Conservation (phyloP, 495 filamentous ascomycete species). For the Echria macrotheca region DNA sequence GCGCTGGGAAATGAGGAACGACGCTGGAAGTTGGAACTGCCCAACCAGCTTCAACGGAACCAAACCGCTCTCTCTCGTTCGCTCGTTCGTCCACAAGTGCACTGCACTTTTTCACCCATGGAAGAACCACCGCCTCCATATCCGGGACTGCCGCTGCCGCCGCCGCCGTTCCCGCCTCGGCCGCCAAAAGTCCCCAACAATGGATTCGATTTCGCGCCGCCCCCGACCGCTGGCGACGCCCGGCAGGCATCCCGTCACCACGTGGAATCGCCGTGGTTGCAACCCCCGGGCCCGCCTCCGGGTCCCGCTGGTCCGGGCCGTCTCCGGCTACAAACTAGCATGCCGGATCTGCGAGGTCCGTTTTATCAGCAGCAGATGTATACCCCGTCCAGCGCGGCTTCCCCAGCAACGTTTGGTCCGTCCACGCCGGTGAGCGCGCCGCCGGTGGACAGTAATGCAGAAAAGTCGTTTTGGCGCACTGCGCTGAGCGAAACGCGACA, state of each 20-base stretch:
- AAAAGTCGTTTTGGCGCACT: constrained; percentile 32
- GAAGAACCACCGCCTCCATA: not conserved
- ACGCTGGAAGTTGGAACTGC: too few species aligned
- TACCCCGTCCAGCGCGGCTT: too few species aligned
- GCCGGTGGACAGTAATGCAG: not conserved
- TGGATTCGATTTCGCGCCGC: not conserved
- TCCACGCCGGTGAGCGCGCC: too few species aligned
- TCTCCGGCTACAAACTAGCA: constrained; percentile 10
- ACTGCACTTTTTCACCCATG: too few species aligned
- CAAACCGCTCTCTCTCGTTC: too few species aligned
- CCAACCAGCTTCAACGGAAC: too few species aligned
- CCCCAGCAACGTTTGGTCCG: too few species aligned
- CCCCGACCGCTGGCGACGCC: not conserved
- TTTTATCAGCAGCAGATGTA: too few species aligned
- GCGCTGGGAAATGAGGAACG: too few species aligned
- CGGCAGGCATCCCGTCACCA: not conserved
- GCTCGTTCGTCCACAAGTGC: too few species aligned
- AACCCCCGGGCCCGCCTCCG: not conserved
- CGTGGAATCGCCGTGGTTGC: not conserved
- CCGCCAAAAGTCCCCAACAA: not conserved
- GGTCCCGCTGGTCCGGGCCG: too few species aligned
- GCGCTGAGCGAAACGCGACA: constrained; percentile 54
- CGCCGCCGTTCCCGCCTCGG: not conserved
- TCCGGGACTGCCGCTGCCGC: not conserved
- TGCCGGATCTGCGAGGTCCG: constrained; percentile 5